Base-by-base conservation (phyloP, 2,329 filamentous ascomycete species). In the Didymosphaeria variabile region DNA sequence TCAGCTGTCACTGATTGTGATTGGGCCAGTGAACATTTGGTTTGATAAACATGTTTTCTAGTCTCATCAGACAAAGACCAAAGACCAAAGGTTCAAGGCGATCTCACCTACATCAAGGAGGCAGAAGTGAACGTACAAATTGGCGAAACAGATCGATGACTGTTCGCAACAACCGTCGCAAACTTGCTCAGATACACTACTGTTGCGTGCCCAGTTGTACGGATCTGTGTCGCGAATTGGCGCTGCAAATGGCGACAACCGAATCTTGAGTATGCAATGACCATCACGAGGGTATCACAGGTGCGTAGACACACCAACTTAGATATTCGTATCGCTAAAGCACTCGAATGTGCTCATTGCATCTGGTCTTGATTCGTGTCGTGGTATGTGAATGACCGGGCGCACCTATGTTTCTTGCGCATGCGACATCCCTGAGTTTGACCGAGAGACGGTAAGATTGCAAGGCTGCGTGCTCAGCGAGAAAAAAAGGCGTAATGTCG, bases 281-380 rank as follows among this genome's bases (percentile, higher is more conserved):
- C 15, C 13, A 21, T 49, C 13, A n/a, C n/a, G 31, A 23, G 31
- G 9, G 13, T 40, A 17, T 21, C 26, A 26, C 29, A 46, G 26
- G 23, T 34, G 21, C 12, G 31, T 34, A 36, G 10, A 36, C 19
- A 44, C n/a, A 34, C 36, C 19, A 5, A 19, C 38, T 5, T 15
- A 49, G 38, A 17, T 17, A 40, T 8, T 7, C 4, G 29, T 31
- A 42, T 26, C 17, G 12, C 13, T n/a, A 57, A 51, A 32, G 53
- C 53, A 23, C 42, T 55, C 53, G 26, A 55, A 55, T 57, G 42
- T 57, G 55, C 55, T 51, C 47, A 51, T 40, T 32, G 21, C 23
- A 26, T 17, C 31, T 23, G 7, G 47, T 36, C n/a, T 17, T 42
- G 6, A 51, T 38, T 32, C 55, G 21, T 12, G 45, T 29, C 6